A percentile compares a stretch with the other conserved stretches of the same genome.
These are phyloP conservation scores for Penicillium pulvis DNA, from an alignment of 495 filamentous ascomycete species.

Conservation along the genomic window DNA sequence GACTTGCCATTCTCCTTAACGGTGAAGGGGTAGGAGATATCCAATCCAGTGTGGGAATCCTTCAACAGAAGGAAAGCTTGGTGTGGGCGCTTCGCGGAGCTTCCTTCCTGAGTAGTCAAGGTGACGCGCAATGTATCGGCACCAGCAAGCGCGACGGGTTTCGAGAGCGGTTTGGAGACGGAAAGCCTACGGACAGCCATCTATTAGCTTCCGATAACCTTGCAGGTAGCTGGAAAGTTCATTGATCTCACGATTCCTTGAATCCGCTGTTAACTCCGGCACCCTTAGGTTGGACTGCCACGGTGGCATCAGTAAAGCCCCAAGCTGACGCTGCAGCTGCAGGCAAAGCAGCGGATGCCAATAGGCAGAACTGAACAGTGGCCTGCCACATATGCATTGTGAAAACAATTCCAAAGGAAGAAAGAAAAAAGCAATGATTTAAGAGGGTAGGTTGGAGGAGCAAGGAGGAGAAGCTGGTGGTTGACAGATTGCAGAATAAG, in stretches of 20 bases:
- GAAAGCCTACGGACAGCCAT: slow-evolving; percentile 54
- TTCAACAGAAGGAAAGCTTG: slow-evolving; percentile 87
- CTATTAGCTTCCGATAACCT: slow-evolving; percentile 10
- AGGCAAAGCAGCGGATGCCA: slow-evolving; percentile 42
- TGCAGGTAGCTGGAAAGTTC: background rate
- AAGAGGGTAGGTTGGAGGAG: slow-evolving; percentile 10
- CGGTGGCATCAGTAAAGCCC: slow-evolving; percentile 82
- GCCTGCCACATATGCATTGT: slow-evolving; percentile 48
- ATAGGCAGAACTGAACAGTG: slow-evolving; percentile 41
- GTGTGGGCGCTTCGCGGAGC: slow-evolving; percentile 79
- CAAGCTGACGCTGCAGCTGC: slow-evolving; percentile 69
- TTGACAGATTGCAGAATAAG: slow-evolving; percentile 33
- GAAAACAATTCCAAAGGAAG: slow-evolving; percentile 14
- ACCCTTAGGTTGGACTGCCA: slow-evolving; percentile 74
- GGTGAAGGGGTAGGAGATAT: slow-evolving; percentile 84
- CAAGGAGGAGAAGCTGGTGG: slow-evolving; percentile 17
- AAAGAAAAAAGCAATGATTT: slow-evolving; percentile 12
- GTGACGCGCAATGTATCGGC: slow-evolving; percentile 79
- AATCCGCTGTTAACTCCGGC: slow-evolving; percentile 60
- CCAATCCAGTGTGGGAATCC: slow-evolving; percentile 72
- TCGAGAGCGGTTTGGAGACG: slow-evolving; percentile 61
- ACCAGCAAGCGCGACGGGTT: slow-evolving; percentile 63
- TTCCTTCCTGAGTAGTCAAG: slow-evolving; percentile 77
- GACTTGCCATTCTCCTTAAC: slow-evolving; percentile 89
- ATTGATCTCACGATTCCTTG: slow-evolving; percentile 67